Evolutionary conservation across 1,284 basidiomycete genomes (phyloP), one percentile per base, ranked within the genome.

Genomic region (Tilletia indica): DNA sequence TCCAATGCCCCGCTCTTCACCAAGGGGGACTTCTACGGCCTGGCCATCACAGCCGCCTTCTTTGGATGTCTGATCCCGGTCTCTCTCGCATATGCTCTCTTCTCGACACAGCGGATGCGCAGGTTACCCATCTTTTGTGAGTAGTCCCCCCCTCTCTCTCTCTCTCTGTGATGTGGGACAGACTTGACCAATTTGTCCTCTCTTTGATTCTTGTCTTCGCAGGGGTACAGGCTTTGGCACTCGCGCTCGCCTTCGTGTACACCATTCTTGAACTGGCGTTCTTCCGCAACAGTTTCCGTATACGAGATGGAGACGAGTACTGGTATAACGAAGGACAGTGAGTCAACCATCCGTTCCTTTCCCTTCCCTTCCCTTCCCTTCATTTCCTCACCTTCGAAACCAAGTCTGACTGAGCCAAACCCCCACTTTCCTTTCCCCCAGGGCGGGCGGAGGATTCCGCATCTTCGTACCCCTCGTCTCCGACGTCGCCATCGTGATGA

Each of bases 401-500:
- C 25, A 31, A 31, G 8, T 31, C 8, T 54, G 51, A 8, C n/a
- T 54, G 12, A 11, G 8, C 51, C 51, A 8, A 9, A 31, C 8
- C 19, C 51, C 12, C 6, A n/a, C 8, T 54, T 54, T 19, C 51
- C 19, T n/a, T 54, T 14, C 3, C 2, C 2, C 25, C 51, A 63
- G 58, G 9, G 58, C 58, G 12, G 58, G 25, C 4, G 58, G 21
- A 5, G 21, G 25, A 5, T 36, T 63, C 58, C 58, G 58, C 9
- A n/a, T 63, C 58, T 38, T 63, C 58, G 58, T 63, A 16, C 58
- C 58, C 58, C 36, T 63, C 25, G 36, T 63, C 58, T 16, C 58
- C 58, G 58, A 63, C 36, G 19, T 63, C 36, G 58, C 58, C 58
- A 34, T 63, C 36, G 58, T 63, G 19, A 63, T 63, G 58, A 63